phyloP scores from a whole-genome alignment of 1,139 yeast genomes.

The Saccharomyces hybrid region DNA sequence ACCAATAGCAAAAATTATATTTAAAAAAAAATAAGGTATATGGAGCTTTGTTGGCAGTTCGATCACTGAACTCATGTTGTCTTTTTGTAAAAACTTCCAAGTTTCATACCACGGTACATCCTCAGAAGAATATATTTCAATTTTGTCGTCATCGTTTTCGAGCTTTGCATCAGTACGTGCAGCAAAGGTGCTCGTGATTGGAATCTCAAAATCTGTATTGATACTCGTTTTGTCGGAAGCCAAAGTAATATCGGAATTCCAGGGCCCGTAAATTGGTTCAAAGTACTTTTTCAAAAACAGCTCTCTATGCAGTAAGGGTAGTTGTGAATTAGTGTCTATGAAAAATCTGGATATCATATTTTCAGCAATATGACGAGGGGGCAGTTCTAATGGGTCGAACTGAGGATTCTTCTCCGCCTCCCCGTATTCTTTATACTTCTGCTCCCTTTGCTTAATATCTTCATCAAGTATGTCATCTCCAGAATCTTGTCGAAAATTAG shows the following conservation, averaged over 20 bases:
- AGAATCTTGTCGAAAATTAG: constrained; percentile 45
- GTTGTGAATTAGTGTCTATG: constrained; percentile 71
- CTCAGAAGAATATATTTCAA: background rate
- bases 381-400: constrained; percentile 36
- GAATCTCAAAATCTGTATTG: constrained; percentile 31
- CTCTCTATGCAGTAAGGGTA: constrained; percentile 78
- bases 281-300: constrained; percentile 58
- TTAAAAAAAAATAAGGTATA: constrained; percentile 52
- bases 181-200: constrained; percentile 1
- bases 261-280: constrained; percentile 66
- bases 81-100: constrained; percentile 6
- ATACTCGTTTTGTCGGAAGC: constrained; percentile 56
- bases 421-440: constrained; percentile 17
- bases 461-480: constrained; percentile 17
- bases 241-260: constrained; percentile 47
- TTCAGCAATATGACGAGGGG: constrained; percentile 66
- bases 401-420: constrained; percentile 13
- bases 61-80: constrained; percentile 6
- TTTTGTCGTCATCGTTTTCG: constrained; percentile 3
- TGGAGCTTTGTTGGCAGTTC: constrained; percentile 41
- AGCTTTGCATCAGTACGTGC: background rate
- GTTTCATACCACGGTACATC: constrained; percentile 21
- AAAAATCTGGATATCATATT: constrained; percentile 60
- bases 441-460: constrained; percentile 21
- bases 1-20: constrained; percentile 74